Evolutionary conservation across 441 rosid species (phyloP), one percentile per base, ranked within the genome.

Genomic region (Breynia disticha): DNA sequence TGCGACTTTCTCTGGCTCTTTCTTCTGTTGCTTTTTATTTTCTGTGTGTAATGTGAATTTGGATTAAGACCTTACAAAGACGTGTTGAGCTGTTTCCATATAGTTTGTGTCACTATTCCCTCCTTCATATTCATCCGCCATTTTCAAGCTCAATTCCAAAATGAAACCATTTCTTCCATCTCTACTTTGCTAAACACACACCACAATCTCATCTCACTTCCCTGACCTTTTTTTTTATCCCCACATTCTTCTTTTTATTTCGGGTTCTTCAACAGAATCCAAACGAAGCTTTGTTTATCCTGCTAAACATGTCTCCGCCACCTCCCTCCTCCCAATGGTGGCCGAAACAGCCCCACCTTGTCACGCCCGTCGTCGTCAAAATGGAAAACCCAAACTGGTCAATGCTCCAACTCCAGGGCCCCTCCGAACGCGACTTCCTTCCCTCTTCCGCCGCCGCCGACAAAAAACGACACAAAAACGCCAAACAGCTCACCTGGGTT

Each of bases 321-420:
- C 75, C 32, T 24, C 32, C 32, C 4, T 24, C 80, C 21, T 82
- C 80, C 55, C 88, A 77, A 67, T 91, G 95, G 94, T 86, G 95
- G 95, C 78, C 73, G 15, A 82, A 79, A 60, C 84, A 77, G 50
- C 78, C 63, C 42, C 89, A 79, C 50, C 78, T 76, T 65, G 95
- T 97, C 4, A 91, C 98, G 1, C 91, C 98, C 21, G 98, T 91
- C 4, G 89, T 91, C 15, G 87, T 91, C 22, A 91, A 88, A 66
- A 86, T 91, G 97, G 90, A 86, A 65, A 88, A 88, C 65, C 98
- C 98, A 2, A 86, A 91, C 73, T 91, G 95, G 97, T 88, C 97
- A 38, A 88, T 91, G 97, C 81, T 84, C 10, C 97, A 91, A 72
- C 79, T 91, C 1, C 84, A 91, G 52, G 77, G 76, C 38, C 89